Evolutionary conservation across 1,284 basidiomycete genomes (phyloP), one percentile per base, ranked within the genome.

Genomic region (Pholiota adiposa): DNA sequence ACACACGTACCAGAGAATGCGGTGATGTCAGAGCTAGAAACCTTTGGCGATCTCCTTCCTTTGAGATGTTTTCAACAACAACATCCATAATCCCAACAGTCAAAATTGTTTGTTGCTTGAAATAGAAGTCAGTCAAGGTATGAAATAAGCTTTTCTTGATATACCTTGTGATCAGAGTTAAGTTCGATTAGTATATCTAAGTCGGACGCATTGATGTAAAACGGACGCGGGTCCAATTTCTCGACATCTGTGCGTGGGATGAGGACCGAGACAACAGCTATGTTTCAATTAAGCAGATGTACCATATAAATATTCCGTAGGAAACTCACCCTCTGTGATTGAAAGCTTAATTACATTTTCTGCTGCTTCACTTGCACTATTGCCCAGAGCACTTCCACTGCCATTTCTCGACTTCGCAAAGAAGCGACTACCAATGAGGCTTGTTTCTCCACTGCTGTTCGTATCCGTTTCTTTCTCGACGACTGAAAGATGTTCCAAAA

Each of bases 371-470:
- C 44, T 59, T 29, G 63, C 62, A 51, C 61, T 65, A 33, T 65
- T 60, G 54, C 66, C 71, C 65, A 69, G 71, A 72, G 41, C 51
- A 54, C 60, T 63, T 16, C 75, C 74, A 41, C 73, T 79, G 48
- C 77, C 74, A 41, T 79, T 81, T 55, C 83, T 80, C 36, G 84
- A 82, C 58, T 82, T 83, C 0, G 84, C 82, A 65, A 96, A 95
- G 73, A 88, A 96, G 33, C 87, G 84, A 69, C 93, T 95, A 16
- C 93, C 94, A 60, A 95, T 91, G 61, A 96, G 74, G 71, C 87
- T 93, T 4, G 88, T 74, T 63, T 90, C 83, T 58, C 79, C 80
- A 59, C 85, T 83, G 63, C 75, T 73, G 14, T 67, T 66, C 23
- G 68, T 73, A 40, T 78, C 74, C 2, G 75, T 69, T 61, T 76